A percentile compares a stretch with the other conserved stretches of the same genome.
phyloP scores from a whole-genome alignment of 257 asterid genomes.

The Solanum pennellii region DNA sequence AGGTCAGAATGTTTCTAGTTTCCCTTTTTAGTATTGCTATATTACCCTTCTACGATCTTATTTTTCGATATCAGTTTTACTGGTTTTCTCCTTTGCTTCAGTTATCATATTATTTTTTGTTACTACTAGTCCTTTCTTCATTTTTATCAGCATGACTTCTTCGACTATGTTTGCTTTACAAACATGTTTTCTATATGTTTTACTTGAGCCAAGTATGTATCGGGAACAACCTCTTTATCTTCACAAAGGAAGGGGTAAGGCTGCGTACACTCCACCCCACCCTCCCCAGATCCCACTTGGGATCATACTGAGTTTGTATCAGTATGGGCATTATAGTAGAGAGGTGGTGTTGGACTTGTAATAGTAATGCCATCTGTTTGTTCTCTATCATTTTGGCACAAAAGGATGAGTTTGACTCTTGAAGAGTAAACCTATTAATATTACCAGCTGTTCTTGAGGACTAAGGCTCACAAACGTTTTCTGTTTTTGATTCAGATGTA shows the following conservation, averaged over 20 bases:
- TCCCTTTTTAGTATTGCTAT: background rate
- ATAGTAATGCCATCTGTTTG: background rate
- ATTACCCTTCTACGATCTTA: background rate
- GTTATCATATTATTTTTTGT: background rate
- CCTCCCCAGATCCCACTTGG: background rate
- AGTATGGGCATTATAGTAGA: background rate
- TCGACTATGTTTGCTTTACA: background rate
- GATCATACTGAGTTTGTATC: background rate
- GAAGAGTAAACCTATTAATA: background rate
- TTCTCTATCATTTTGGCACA: background rate
- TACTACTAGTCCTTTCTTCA: background rate
- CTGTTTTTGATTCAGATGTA: conserved; percentile 42
- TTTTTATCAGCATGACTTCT: background rate
- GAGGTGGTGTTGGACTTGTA: background rate
- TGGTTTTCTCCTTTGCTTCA: background rate
- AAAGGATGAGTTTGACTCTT: background rate
- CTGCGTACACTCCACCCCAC: background rate
- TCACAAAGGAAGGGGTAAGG: background rate
- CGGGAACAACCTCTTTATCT: background rate
- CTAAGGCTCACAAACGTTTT: background rate
- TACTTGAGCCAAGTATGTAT: background rate
- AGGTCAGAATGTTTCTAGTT: background rate
- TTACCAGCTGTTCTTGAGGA: background rate
- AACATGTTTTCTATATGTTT: background rate
- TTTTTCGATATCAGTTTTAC: background rate